Percentiles rank a stretch among this genome's conserved stretches.
These are phyloP conservation scores for Jacaranda copaia DNA, from an alignment of 257 asterid species.

Conservation along the genomic window DNA sequence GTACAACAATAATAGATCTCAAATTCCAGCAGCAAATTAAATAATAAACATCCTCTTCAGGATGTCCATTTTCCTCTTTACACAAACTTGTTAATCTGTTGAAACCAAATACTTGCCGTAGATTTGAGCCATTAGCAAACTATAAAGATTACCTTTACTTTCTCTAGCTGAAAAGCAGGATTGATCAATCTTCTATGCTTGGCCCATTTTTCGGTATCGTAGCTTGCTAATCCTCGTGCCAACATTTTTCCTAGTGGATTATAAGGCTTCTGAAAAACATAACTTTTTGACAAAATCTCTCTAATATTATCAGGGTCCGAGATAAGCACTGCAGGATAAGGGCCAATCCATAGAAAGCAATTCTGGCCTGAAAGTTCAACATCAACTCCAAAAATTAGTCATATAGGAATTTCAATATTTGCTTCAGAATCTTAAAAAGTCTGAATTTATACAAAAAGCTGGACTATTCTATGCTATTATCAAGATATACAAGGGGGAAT, in stretches of 20 bases:
- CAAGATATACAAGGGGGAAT: too few relatives aligned
- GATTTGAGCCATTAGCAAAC: too few relatives aligned
- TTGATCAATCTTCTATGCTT: constrained; percentile 57
- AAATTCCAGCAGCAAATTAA: not conserved
- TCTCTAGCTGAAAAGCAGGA: constrained; percentile 63
- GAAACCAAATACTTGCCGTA: not conserved
- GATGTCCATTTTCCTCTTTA: not conserved
- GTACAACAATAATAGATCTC: not conserved
- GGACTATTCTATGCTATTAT: too few relatives aligned
- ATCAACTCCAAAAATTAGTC: not conserved
- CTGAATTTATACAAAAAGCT: too few relatives aligned
- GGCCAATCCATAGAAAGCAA: not conserved
- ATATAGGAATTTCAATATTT: too few relatives aligned
- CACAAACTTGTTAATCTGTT: too few relatives aligned
- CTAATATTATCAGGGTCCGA: not conserved
- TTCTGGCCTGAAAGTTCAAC: constrained; percentile 1
- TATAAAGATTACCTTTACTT: constrained; percentile 45
- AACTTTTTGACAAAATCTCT: constrained; percentile 1
- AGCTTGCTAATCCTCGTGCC: not conserved
- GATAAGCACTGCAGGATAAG: not conserved
- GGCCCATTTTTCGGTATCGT: constrained; percentile 54
- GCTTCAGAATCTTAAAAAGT: too few relatives aligned
- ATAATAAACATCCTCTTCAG: not conserved
- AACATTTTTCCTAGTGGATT: not conserved
- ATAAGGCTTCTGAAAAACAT: not conserved